A percentile compares a stretch with the other conserved stretches of the same genome.
phyloP scores from a whole-genome alignment of 2,329 filamentous ascomycete species.

The Stachybotrys elegans region DNA sequence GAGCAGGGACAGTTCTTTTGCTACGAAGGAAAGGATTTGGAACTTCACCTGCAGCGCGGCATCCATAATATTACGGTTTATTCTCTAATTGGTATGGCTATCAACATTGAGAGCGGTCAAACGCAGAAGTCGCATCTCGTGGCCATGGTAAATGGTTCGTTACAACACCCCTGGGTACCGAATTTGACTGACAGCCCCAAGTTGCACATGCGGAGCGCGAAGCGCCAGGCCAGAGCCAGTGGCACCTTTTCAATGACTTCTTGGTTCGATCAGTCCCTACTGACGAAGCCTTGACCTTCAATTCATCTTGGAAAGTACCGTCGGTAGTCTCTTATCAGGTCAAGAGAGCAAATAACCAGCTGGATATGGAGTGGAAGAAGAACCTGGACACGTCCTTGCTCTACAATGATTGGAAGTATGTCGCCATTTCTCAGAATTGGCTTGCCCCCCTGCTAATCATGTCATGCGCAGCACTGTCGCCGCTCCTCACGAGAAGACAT shows the following conservation, averaged over 20 bases:
- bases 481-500: slow-evolving; percentile 43
- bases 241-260: slow-evolving; percentile 98
- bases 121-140: slow-evolving; percentile 88
- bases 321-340: slow-evolving; percentile 83
- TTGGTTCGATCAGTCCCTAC: slow-evolving; percentile 74
- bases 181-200: slow-evolving; percentile 29
- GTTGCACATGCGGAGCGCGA: slow-evolving; percentile 62
- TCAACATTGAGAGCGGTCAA: slow-evolving; percentile 82
- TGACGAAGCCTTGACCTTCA: slow-evolving; percentile 85
- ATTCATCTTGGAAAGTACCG: slow-evolving; percentile 86
- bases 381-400: slow-evolving; percentile 79
- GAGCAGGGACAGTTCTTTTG: slow-evolving; percentile 91
- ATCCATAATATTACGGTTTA: slow-evolving; percentile 82
- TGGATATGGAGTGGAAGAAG: slow-evolving; percentile 84
- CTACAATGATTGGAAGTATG: slow-evolving; percentile 62
- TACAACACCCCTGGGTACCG: neutral
- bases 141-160: slow-evolving; percentile 74
- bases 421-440: neutral
- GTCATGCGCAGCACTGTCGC: slow-evolving; percentile 32
- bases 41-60: slow-evolving; percentile 71
- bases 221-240: slow-evolving; percentile 60
- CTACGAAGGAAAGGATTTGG: slow-evolving; percentile 87
- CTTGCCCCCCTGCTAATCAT: slow-evolving; percentile 12
- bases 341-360: slow-evolving; percentile 72
- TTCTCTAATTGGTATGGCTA: slow-evolving; percentile 83